phyloP scores from a whole-genome alignment of 2,329 filamentous ascomycete species.

The Mycogone perniciosa region DNA sequence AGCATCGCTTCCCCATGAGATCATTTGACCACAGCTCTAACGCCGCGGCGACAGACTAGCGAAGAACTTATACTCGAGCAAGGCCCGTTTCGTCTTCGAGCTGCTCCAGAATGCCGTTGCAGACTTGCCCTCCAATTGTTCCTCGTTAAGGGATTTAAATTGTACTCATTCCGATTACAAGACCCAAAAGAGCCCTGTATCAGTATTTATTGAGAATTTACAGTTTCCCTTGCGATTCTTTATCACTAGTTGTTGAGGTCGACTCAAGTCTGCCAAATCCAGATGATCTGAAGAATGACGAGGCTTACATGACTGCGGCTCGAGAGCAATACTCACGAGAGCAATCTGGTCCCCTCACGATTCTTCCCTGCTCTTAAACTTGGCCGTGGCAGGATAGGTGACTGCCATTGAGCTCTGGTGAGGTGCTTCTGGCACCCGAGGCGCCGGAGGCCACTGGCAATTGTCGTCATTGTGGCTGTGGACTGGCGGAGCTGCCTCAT shows the following conservation, averaged over 20 bases:
- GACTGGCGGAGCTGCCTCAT: constrained; percentile 17
- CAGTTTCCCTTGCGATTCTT: neutral
- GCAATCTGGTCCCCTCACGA: constrained; percentile 30
- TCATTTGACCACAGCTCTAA: too few relatives aligned
- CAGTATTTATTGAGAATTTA: too few relatives aligned
- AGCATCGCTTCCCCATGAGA: too few relatives aligned
- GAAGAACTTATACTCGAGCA: constrained; percentile 36
- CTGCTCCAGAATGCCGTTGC: constrained; percentile 48
- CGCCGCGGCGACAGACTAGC: too few relatives aligned
- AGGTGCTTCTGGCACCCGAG: constrained; percentile 29
- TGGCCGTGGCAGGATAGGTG: constrained; percentile 18
- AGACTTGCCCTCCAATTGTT: constrained; percentile 30
- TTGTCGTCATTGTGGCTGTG: constrained; percentile 29
- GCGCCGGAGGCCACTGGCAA: constrained; percentile 30
- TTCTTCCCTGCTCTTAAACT: constrained; percentile 32
- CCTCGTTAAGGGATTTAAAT: constrained; percentile 32
- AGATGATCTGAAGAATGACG: constrained; percentile 32
- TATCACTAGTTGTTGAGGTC: constrained; percentile 37
- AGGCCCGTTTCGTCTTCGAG: constrained; percentile 45
- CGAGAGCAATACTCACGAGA: constrained; percentile 26
- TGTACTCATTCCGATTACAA: constrained; percentile 34
- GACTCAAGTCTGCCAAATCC: constrained; percentile 34
- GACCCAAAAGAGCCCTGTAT: constrained; percentile 27
- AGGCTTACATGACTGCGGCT: constrained; percentile 24
- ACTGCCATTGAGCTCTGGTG: constrained; percentile 25